phyloP scores from a whole-genome alignment of 2,329 filamentous ascomycete species.

The Xylaria sp. region DNA sequence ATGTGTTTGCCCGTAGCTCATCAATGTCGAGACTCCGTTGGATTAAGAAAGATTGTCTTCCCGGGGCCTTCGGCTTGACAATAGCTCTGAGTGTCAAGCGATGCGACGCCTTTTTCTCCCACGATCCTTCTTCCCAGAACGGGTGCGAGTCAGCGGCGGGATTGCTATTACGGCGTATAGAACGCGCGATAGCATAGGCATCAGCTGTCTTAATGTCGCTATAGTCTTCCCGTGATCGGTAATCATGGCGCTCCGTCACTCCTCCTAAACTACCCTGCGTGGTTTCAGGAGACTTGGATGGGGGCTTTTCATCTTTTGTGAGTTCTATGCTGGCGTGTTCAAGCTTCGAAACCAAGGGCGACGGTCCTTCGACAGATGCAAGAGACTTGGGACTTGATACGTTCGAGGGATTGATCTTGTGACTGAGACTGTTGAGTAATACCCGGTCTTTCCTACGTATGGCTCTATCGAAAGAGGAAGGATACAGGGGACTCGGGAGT shows the following conservation, averaged over 20 bases:
- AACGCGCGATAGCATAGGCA: conserved; percentile 52
- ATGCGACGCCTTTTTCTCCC: conserved; percentile 5
- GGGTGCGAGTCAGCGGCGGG: conserved; percentile 8
- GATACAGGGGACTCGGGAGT: conserved; percentile 45
- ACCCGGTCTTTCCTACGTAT: conserved; percentile 47
- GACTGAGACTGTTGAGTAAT: conserved; percentile 44
- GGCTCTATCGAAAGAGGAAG: conserved; percentile 41
- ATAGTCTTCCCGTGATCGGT: conserved; percentile 40
- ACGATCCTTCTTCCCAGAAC: neutral
- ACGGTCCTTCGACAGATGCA: conserved; percentile 42
- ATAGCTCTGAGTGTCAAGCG: conserved; percentile 50
- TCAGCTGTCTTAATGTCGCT: conserved; percentile 50
- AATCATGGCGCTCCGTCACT: conserved; percentile 38
- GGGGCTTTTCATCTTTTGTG: neutral
- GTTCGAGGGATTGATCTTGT: conserved; percentile 32
- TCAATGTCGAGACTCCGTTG: conserved; percentile 57
- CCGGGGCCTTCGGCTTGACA: conserved; percentile 48
- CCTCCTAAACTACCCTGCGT: neutral
- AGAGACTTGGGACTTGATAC: conserved; percentile 32
- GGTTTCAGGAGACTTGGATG: neutral
- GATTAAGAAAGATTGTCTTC: conserved; percentile 54
- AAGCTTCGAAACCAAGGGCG: conserved; percentile 34
- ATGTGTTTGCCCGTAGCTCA: conserved; percentile 53
- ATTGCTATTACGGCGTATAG: conserved; percentile 45
- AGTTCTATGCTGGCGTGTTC: conserved; percentile 38